phyloP scores from a whole-genome alignment of 352 stramenopile species.

The Phytophthora quininea region DNA sequence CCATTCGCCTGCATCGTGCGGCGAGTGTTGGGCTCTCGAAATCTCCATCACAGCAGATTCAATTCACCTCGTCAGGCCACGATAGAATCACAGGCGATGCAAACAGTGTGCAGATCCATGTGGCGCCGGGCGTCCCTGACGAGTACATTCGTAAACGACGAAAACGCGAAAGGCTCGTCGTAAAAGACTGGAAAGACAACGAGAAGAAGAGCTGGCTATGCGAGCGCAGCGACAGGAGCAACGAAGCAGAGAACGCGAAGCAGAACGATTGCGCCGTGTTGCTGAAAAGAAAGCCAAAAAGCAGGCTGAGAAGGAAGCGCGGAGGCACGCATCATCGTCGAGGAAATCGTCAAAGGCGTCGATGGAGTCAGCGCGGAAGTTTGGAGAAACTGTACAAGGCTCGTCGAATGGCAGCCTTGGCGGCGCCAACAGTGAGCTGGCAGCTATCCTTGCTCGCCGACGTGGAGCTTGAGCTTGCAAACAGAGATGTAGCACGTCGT shows the following conservation, averaged over 20 bases:
- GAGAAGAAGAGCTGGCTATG: conserved; percentile 77
- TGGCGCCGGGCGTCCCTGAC: conserved; percentile 69
- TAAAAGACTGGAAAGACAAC: conserved; percentile 73
- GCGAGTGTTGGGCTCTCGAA: conserved; percentile 51
- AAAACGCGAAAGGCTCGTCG: conserved; percentile 83
- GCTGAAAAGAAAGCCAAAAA: conserved; percentile 91
- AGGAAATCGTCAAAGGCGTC: conserved; percentile 53
- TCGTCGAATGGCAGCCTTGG: conserved; percentile 52
- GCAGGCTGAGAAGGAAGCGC: conserved; percentile 72
- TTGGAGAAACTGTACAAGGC: conserved; percentile 64
- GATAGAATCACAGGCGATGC: conserved; percentile 57
- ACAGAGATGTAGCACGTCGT: no score
- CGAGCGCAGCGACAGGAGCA: conserved; percentile 72
- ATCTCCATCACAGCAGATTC: conserved; percentile 66
- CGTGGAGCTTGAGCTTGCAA: conserved; percentile 37
- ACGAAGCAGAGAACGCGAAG: conserved; percentile 68
- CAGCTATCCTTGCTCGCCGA: conserved; percentile 77
- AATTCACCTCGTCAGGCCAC: conserved; percentile 56
- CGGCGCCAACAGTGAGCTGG: conserved; percentile 82
- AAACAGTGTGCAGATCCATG: conserved; percentile 55
- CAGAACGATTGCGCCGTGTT: conserved; percentile 75
- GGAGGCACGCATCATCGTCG: conserved; percentile 45
- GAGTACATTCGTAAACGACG: conserved; percentile 89
- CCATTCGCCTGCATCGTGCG: conserved; percentile 59
- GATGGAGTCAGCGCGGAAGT: conserved; percentile 76